Evolutionary conservation across 345 rosid species (phyloP), one percentile per base, ranked within the genome.

Genomic region (Populus pruinosa): DNA sequence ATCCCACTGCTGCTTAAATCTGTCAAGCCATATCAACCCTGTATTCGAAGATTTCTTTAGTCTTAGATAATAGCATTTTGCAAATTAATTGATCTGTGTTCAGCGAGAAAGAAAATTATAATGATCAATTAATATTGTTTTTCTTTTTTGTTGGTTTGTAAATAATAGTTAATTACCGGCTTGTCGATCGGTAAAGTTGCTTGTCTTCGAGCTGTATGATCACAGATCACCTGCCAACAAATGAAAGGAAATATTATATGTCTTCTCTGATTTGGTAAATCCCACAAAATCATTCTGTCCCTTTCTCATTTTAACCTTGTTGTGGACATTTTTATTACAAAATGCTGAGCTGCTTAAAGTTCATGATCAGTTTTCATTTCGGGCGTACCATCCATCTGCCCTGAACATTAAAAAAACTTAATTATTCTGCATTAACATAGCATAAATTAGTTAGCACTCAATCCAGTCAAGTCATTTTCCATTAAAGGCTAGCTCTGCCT

Each of bases 381-480:
- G 23, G 63, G 66, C 2, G 55, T 73, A 21, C 18, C 53, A 17
- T 13, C 68, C 20, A 47, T 35, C 64, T n/a, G 29, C 13, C 53
- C 20, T 11, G 1, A n/a, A 13, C 27, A 38, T 33, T 3, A 6
- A 12, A 14, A 29, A 43, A 75, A 12, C 16, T 47, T 20, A 49
- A 65, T 33, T 41, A 41, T 41, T 75, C 49, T 20, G 33, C 62
- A 50, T 36, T 35, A 47, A 59, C 10, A n/a, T 56, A 36, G 17
- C 10, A 16, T 16, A 36, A 61, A 71, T 25, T 9, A 53, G 55
- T 62, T 7, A 61, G 66, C 47, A 56, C 36, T 35, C 21, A 21
- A 50, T 25, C 20, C 0, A 7, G 87, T 72, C 69, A 41, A n/a
- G 91, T 89, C 88, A 71, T 69, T 87, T 84, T 86, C 92, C 67